Evolutionary conservation across 371 early-diverging fungal genomes (phyloP).

Genomic region (Haplosporangium sp.): DNA sequence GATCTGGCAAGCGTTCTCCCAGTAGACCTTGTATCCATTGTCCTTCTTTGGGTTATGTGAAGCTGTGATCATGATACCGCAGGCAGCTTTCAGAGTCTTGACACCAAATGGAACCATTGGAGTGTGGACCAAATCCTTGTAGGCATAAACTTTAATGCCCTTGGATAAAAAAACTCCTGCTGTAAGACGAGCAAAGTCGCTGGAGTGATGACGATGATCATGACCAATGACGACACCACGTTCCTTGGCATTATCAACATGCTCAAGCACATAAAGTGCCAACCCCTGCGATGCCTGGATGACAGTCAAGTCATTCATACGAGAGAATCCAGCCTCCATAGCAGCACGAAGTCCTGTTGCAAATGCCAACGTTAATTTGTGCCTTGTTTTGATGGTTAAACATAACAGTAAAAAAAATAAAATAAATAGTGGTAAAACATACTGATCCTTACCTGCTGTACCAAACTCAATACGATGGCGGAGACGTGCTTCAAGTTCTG

Average conservation of each 20-base stretch:
- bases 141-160: conserved; percentile 89
- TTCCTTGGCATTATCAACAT: conserved; percentile 63
- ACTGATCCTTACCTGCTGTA: conserved; percentile 75
- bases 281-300: conserved; percentile 89
- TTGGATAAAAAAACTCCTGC: conserved; percentile 86
- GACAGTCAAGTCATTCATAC: conserved; percentile 96
- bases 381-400: too few species aligned
- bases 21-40: conserved; percentile 99
- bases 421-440: not conserved
- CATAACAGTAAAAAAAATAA: not conserved
- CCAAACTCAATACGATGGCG: conserved; percentile 87
- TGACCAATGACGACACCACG: conserved; percentile 95
- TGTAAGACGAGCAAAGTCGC: conserved; percentile 85
- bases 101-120: conserved; percentile 95
- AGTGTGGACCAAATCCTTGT: conserved; percentile 82
- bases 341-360: conserved; percentile 83
- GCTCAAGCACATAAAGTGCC: conserved; percentile 67
- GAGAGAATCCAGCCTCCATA: conserved; percentile 96
- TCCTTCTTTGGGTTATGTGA: conserved; percentile 98
- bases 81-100: conserved; percentile 77
- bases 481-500: conserved; percentile 75
- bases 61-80: conserved; percentile 98
- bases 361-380: not conserved
- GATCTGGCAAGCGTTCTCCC: conserved; percentile 94
- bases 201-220: conserved; percentile 94